phyloP scores from a whole-genome alignment of 257 asterid genomes.

The Solanum piurae region DNA sequence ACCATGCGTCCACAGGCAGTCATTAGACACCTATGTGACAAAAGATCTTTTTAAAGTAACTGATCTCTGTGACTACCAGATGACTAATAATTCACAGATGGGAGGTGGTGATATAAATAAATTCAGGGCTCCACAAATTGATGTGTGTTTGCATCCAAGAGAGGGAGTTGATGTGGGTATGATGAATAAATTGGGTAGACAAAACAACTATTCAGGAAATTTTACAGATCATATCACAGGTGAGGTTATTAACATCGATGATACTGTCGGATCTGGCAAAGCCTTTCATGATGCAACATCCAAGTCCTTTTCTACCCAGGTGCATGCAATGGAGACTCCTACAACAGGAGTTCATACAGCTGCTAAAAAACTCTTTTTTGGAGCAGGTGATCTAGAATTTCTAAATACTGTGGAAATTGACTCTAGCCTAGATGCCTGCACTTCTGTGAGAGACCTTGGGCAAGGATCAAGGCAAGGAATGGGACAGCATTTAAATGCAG shows the following conservation, averaged over 20 bases:
- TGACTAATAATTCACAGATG: slow-evolving; percentile 25
- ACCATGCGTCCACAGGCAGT: slow-evolving; percentile 15
- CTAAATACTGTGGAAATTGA: slow-evolving; percentile 26
- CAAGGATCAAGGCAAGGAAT: slow-evolving; percentile 22
- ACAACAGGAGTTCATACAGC: slow-evolving; percentile 10
- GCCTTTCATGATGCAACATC: slow-evolving; percentile 18
- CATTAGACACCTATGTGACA: slow-evolving; percentile 18
- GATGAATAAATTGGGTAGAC: slow-evolving; percentile 14
- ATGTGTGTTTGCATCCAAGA: slow-evolving; percentile 24
- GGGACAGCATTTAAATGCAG: slow-evolving; percentile 23
- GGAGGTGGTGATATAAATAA: slow-evolving; percentile 28
- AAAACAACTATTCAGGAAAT: slow-evolving; percentile 25
- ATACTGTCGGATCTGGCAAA: slow-evolving; percentile 27
- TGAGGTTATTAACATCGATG: slow-evolving; percentile 61
- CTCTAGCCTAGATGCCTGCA: slow-evolving; percentile 36
- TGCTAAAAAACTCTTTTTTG: slow-evolving; percentile 28
- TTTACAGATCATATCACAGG: slow-evolving; percentile 38
- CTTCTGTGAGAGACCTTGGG: slow-evolving; percentile 20
- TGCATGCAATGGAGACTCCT: slow-evolving; percentile 32
- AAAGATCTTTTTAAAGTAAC: slow-evolving; percentile 22
- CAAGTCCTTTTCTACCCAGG: slow-evolving; percentile 23
- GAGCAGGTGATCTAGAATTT: slow-evolving; percentile 27
- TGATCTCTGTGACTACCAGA: slow-evolving; percentile 26
- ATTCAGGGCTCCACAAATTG: slow-evolving; percentile 17
- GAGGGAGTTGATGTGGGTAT: slow-evolving; percentile 23